Evolutionary conservation across 2,329 filamentous ascomycete genomes (phyloP), one percentile per base, ranked within the genome.

Genomic region (Fusarium solani-melongenae): DNA sequence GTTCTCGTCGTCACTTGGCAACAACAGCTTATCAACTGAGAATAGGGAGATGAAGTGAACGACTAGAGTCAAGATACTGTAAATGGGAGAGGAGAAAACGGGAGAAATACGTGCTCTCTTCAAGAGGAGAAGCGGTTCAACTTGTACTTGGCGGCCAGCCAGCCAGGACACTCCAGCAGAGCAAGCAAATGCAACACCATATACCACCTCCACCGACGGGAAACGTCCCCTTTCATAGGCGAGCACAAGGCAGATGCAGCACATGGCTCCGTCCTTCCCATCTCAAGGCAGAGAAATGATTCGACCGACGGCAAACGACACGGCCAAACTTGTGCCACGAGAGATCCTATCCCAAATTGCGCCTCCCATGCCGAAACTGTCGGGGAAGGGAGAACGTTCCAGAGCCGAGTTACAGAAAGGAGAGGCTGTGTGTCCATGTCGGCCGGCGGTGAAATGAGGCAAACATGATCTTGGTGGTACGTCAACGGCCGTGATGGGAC

Each of bases 391-490:
- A 57, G 53, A 64, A 20, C 17, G 75, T 71, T 70, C 66, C 70
- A 67, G 58, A 56, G 66, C 62, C 49, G 64, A 60, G 38, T 33
- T 66, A 74, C 72, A 73, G 49, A 66, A 61, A 33, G 61, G 57
- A 68, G 46, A 53, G 38, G 55, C 55, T 60, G 62, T 70, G 68
- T 70, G 57, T 39, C 53, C 57, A 58, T 67, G 57, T 69, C 59
- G 65, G 66, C 63, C 62, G 60, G 53, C 41, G 31, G 72, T 70
- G 72, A 76, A 73, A 78, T 77, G 70, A 75, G 64, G 76, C 76
- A 78, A 78, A 78, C 76, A 76, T 69, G 33, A 38, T 67, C 59
- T 46, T 12, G 51, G 76, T 78, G 27, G 72, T 70, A 78, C 76
- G 69, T 71, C 38, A 78, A 78, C 75, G 76, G 76, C 56, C 71